Base-by-base conservation (phyloP, 2,329 filamentous ascomycete genomes). In the Arthrobotrys entomopaga region DNA sequence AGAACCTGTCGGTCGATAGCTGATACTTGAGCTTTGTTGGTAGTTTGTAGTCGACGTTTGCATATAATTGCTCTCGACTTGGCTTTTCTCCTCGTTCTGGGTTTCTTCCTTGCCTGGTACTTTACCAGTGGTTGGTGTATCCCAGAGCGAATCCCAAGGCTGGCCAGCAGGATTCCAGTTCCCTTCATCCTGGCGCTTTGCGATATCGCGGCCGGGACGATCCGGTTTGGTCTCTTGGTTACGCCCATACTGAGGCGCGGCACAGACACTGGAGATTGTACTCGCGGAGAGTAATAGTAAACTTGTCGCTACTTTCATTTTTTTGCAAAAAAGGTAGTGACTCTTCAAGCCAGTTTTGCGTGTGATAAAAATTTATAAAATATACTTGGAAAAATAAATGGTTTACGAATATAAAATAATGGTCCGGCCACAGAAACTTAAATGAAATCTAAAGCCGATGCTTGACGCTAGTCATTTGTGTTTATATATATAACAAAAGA, bases 141-240 rank as follows among this genome's bases (percentile, higher is more conserved):
- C 46, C 46, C 46, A 50, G 15, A 20, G 19, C n/a, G 11, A 19
- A 11, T 19, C 46, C 46, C n/a, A 50, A 5, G 13, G 42, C 8
- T 50, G n/a, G 19, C 46, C 46, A 19, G 46, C 46, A 24, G 46
- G 46, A 50, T 50, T 50, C 16, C n/a, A 50, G 20, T 50, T 22
- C 3, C 15, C 46, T 1, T 19, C 19, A 10, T 7, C 42, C 13
- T 15, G 15, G 13, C 42, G 13, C 13, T 46, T 46, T 19, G 13
- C 42, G 19, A 50, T 50, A 11, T 50, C 16, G 2, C 42, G 42
- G 8, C 15, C 42, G 2, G 42, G 15, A 13, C 13, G 42, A 16
- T 5, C 42, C 8, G 42, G 42, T 19, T 46, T 46, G 6, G 13
- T 46, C 13, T 15, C 42, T n/a, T 19, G 13, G 42, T 15, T 15